Evolutionary conservation across 495 filamentous ascomycete species (phyloP), one percentile per base, ranked within the genome.

Genomic region (Xylaria curta): DNA sequence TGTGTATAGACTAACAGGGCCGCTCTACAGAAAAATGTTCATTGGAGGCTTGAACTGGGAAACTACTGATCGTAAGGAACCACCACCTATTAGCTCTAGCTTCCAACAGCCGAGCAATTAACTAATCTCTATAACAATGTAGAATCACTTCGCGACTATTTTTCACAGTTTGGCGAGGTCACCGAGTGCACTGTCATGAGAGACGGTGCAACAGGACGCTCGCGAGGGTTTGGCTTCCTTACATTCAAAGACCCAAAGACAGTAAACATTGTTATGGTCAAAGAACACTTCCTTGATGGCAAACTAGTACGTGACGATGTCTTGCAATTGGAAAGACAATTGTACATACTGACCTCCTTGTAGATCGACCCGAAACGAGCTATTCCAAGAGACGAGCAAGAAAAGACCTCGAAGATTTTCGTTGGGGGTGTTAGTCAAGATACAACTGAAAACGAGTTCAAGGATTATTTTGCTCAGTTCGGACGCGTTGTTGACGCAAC

Each of bases 1-100:
- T 72, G 49, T 49, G 63, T 42, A 66, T 36, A 17, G 53, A 72
- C 85, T 86, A 76, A 86, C 78, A 36, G 33, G 46, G 15, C 13
- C 64, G 60, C 68, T 56, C 51, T 76, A 65, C 68, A 99, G 96
- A 75, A 99, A 99, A 84, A 99, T 99, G 96, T 99, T 99, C 76
- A 99, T 99, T 84, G 96, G 96, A 76, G 96, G 96, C 21, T 85
- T 99, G 74, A 99, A 99, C 80, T 99, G 96, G 96, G 96, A 99
- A 81, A 99, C 96, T 36, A 98, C 96, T 61, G 96, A 99, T 83
- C 92, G 96, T 99, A 92, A 87, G 93, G 78, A 67, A 51, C 17
- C 60, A 51, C 17, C 60, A 58, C 51, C 42, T 49, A 68, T 51
- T 38, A 24, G 62, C 44, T 19, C 28, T 31, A 38, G 44, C 26